These are phyloP conservation scores for Skeletonema costatum DNA, from an alignment of 108 stramenopile genomes.

Conservation along the genomic window DNA sequence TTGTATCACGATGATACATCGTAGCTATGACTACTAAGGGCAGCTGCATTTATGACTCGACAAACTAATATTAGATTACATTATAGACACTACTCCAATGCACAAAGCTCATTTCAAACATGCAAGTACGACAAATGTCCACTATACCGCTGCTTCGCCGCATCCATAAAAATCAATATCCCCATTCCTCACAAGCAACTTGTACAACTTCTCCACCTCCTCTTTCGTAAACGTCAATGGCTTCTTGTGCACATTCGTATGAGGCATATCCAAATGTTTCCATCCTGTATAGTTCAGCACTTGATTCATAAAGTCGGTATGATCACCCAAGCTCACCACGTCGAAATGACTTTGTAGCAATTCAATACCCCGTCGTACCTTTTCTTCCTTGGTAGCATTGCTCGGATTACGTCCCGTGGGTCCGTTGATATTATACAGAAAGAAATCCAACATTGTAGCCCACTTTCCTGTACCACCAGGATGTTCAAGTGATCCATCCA, in stretches of 20 bases:
- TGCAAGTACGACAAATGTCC: neutral
- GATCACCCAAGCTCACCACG: neutral
- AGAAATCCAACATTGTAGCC: constrained; percentile 36
- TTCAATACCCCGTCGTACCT: constrained; percentile 12
- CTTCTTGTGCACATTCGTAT: neutral
- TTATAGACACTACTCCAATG: no score
- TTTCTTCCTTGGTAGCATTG: constrained; percentile 32
- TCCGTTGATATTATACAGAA: constrained; percentile 38
- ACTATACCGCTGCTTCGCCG: neutral
- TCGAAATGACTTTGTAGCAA: constrained; percentile 9
- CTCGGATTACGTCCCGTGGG: constrained; percentile 18
- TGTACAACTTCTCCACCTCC: constrained; percentile 14
- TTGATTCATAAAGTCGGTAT: neutral
- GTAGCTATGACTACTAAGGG: no score
- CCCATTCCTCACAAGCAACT: neutral
- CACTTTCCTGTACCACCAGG: constrained; percentile 24
- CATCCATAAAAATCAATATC: constrained; percentile 10
- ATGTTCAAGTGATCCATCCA: constrained; percentile 26
- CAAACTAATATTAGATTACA: no score
- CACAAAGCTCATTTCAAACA: neutral
- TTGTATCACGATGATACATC: no score
- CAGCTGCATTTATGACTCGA: no score
- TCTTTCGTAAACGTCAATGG: constrained; percentile 1
- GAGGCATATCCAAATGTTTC: neutral
- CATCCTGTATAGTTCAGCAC: constrained; percentile 6